Percentiles rank a stretch among this genome's conserved stretches.
Conservation (phyloP, 2,329 filamentous ascomycete genomes). For the Stagonosporopsis rhizophila region DNA sequence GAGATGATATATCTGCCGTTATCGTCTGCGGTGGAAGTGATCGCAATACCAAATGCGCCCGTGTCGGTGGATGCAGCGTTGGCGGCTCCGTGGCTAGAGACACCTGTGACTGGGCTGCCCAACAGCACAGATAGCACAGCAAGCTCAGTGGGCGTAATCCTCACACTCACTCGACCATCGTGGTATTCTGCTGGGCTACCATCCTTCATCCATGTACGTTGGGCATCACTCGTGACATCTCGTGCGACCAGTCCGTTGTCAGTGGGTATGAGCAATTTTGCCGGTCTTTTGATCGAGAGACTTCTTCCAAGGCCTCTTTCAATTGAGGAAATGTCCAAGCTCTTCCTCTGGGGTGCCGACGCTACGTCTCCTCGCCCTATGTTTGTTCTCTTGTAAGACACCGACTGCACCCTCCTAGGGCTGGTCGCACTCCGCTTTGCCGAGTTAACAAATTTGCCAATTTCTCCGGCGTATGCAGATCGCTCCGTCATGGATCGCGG, state of each 20-base stretch:
- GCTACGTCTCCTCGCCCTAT: conserved; percentile 20
- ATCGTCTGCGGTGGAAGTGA: conserved; percentile 16
- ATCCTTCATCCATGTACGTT: conserved; percentile 36
- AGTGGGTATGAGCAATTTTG: conserved; percentile 22
- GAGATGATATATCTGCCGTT: conserved; percentile 31
- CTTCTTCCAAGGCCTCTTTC: conserved; percentile 26
- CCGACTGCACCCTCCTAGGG: conserved; percentile 28
- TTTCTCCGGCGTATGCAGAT: conserved; percentile 31
- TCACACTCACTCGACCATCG: conserved; percentile 24
- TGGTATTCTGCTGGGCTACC: conserved; percentile 28
- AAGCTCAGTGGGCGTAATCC: conserved; percentile 36
- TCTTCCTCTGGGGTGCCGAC: conserved; percentile 24
- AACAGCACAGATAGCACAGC: conserved; percentile 39
- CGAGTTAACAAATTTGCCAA: conserved; percentile 33
- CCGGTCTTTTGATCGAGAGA: conserved; percentile 26
- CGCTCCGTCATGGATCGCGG: conserved; percentile 29
- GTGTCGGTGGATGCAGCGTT: conserved; percentile 8
- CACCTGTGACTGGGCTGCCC: conserved; percentile 26
- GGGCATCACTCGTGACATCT: conserved; percentile 7
- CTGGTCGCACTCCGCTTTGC: conserved; percentile 20
- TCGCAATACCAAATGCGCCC: conserved; percentile 41
- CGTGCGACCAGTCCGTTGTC: conserved; percentile 17
- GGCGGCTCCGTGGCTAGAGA: not conserved
- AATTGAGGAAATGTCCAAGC: conserved; percentile 24
- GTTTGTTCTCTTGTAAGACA: conserved; percentile 24